Conservation (phyloP, 805 yeast genomes). For the Cyberlindnera xylosilytica region DNA sequence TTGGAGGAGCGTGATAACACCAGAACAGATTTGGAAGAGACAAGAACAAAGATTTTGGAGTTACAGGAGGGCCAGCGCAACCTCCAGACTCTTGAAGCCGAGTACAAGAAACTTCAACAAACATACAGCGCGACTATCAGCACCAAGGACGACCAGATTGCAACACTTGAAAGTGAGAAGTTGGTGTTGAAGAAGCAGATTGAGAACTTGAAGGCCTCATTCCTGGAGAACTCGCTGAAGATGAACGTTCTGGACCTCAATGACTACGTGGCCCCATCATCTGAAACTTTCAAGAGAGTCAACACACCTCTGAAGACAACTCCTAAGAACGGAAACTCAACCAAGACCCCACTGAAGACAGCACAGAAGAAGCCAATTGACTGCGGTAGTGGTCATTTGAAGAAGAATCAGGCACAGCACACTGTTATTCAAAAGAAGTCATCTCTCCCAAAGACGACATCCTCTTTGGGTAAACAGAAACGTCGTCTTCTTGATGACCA, state of each 20-base stretch:
- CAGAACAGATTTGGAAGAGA: constrained; percentile 22
- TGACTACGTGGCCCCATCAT: not conserved
- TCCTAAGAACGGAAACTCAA: too few species aligned
- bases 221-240: not conserved
- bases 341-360: too few species aligned
- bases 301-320: too few species aligned
- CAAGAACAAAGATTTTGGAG: constrained; percentile 23
- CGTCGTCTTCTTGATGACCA: constrained; percentile 32
- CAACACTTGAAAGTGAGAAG: constrained; percentile 8
- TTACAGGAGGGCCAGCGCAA: constrained; percentile 8
- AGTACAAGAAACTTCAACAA: constrained; percentile 22
- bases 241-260: not conserved
- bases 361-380: too few species aligned
- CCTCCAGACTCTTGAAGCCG: not conserved
- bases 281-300: too few species aligned
- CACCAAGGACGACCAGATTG: constrained; percentile 1
- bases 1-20: constrained; percentile 29
- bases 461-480: too few species aligned
- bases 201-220: constrained; percentile 1
- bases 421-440: too few species aligned
- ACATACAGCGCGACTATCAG: not conserved
- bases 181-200: constrained; percentile 6
- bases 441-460: too few species aligned
- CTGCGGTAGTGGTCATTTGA: too few species aligned
- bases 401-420: too few species aligned